Percentiles rank a stretch among this genome's conserved stretches.
These are phyloP conservation scores for Exserohilum rostratum DNA, from an alignment of 2,329 filamentous ascomycete genomes.

Conservation along the genomic window DNA sequence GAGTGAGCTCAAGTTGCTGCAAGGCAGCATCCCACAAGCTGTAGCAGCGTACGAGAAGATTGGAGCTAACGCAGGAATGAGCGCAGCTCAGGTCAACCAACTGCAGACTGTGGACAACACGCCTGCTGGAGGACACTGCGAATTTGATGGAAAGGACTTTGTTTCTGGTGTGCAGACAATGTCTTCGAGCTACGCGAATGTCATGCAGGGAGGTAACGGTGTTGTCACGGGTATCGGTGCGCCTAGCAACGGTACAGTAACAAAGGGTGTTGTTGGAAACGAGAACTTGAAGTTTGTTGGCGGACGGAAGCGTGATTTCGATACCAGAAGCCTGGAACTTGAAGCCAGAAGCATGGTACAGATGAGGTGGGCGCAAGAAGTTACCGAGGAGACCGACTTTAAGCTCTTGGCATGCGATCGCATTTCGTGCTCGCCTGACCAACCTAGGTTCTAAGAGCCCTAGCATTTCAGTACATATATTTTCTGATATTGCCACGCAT, in stretches of 20 bases:
- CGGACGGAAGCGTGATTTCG: slow-evolving; percentile 28
- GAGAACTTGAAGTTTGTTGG: slow-evolving; percentile 53
- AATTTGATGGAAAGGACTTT: slow-evolving; percentile 62
- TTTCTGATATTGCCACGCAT: neutral
- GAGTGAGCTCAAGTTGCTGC: slow-evolving; percentile 57
- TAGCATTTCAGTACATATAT: slow-evolving; percentile 8
- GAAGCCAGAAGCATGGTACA: slow-evolving; percentile 33
- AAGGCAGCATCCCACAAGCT: slow-evolving; percentile 58
- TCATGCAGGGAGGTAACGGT: slow-evolving; percentile 62
- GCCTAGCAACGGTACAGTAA: slow-evolving; percentile 52
- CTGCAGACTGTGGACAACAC: slow-evolving; percentile 65
- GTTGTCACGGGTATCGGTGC: slow-evolving; percentile 55
- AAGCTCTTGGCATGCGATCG: slow-evolving; percentile 32
- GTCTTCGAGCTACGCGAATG: slow-evolving; percentile 58
- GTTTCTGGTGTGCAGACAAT: slow-evolving; percentile 64
- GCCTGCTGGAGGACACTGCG: slow-evolving; percentile 63
- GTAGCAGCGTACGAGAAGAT: slow-evolving; percentile 60
- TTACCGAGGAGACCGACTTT: slow-evolving; percentile 30
- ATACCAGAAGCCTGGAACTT: neutral
- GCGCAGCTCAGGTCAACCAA: slow-evolving; percentile 53
- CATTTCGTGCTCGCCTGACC: slow-evolving; percentile 25
- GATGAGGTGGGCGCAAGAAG: slow-evolving; percentile 37
- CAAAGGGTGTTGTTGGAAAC: slow-evolving; percentile 58
- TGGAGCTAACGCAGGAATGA: slow-evolving; percentile 54
- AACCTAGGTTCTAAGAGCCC: slow-evolving; percentile 2